Conservation (phyloP, 2,329 filamentous ascomycete genomes). For the Trichoderma simmonsii region DNA sequence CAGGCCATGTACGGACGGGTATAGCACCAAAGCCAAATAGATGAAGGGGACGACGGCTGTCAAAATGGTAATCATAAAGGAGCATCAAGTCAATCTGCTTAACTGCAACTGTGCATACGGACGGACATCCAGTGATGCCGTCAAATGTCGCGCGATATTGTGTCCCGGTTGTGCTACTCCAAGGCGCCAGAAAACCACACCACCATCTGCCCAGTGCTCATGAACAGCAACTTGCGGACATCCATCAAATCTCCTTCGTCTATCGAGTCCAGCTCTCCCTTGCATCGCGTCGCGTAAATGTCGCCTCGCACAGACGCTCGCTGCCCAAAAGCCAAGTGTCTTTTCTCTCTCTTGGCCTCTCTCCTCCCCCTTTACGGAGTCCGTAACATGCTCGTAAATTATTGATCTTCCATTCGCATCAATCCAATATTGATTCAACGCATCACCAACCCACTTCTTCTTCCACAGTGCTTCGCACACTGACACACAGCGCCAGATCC, state of each 20-base stretch:
- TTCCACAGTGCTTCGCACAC: not conserved
- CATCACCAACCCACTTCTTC: not conserved
- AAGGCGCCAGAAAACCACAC: not conserved
- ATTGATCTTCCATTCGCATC: not conserved
- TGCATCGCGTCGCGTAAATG: not conserved
- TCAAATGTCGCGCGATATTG: constrained; percentile 6
- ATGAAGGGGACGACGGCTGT: not conserved
- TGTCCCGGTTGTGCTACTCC: not conserved
- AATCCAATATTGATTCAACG: not conserved
- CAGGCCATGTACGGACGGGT: not conserved
- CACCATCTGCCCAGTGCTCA: constrained; percentile 12
- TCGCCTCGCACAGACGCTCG: not conserved
- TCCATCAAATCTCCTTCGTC: not conserved
- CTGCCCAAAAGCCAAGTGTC: not conserved
- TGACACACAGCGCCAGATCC: constrained; percentile 10
- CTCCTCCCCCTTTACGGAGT: not conserved
- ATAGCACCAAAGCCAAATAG: not conserved
- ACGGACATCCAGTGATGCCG: not conserved
- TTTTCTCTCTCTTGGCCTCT: not conserved
- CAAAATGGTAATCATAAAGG: not conserved
- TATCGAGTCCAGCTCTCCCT: not conserved
- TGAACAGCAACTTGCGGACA: not conserved
- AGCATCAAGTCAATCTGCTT: not conserved
- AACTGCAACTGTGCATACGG: not conserved
- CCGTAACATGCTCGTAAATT: not conserved